Base-by-base conservation (phyloP, 805 yeast genomes). In the Ogataea methanolica region DNA sequence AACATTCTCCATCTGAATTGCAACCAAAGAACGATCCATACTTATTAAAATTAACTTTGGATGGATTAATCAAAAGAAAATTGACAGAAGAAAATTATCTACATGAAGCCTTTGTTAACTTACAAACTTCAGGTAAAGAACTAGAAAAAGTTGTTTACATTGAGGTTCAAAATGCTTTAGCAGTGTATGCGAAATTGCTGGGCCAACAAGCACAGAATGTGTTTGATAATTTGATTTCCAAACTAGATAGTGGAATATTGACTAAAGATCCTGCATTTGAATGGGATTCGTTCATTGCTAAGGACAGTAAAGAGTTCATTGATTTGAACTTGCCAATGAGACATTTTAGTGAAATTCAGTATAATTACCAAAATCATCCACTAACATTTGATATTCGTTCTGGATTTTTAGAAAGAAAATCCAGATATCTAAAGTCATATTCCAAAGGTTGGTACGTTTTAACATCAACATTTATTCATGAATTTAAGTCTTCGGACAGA, bases 371-470 rank as follows among this genome's bases (percentile, higher is more conserved):
- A 60, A 75, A 76, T 57, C 86, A 89, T 46, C 80, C 89, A 12
- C 71, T 88, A 53, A 79, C 91, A 14, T 70, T 66, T 44, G 83
- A 80, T 54, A 75, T 91, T 35, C 79, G 88, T 45, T 79, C 89
- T 11, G 97, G 97, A 2, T 79, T 74, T 53, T 73, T 92, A 53
- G 98, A 94, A 66, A 79, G 97, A 65, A 78, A 96, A 59, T 88
- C 97, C 7, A 92, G 91, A 72, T 91, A 81, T 65, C 73, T 94
- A 54, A 91, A 91, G 71, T 85, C 92, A n/a, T 94, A 90, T 67
- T 80, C 96, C 4, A 78, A 82, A 52, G 96, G 94, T 5, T 94
- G 86, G 82, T 94, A 89, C 62, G 96, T 92, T 19, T 72, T 92
- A 55, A 90, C 99, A 3, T 86, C 97, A 47, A 82, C 83, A 47